Evolutionary conservation across 352 stramenopile species (phyloP), one percentile per base, ranked within the genome.

Genomic region (Globisporangium cylindrosporum): DNA sequence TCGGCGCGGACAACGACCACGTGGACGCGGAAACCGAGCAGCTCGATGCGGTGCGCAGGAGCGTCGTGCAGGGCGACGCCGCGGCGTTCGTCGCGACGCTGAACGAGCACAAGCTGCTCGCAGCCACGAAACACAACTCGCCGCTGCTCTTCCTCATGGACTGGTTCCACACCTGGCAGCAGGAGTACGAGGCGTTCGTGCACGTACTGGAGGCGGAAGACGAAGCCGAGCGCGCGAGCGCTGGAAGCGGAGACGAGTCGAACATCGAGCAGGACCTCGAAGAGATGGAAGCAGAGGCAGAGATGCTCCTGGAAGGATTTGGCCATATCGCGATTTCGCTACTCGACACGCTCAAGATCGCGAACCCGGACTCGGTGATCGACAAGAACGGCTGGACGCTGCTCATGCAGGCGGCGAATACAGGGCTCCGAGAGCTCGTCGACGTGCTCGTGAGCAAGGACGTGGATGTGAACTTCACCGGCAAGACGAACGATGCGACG

Each of bases 101-200:
- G 46, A 64, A 51, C 53, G 29, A 68, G 46, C 48, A 78, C 68
- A 57, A 60, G 36, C 66, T 79, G 61, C 59, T 82, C 15, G 62
- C 64, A 3, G 59, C 66, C 12, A 67, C 80, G 53, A 64, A 76
- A 56, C 61, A 73, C 34, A 73, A 74, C 49, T 59, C 77, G 36
- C 84, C 82, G 59, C 74, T 94, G 22, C 72, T 89, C 57, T 89
- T 78, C 65, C 76, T 95, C 64, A 93, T 95, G 88, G 76, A 95
- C 58, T 95, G 84, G 82, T 84, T 95, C 70, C 84, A 95, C 76
- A 84, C 78, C 62, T 95, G 88, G 88, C 88, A 95, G 70, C 88
- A 92, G 63, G 84, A 95, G 74, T 95, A 93, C 76, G 86, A 95
- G 64, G 80, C 84, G 38, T 91, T 92, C 57, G 80, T 88, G 63